phyloP scores from a whole-genome alignment of 2,329 filamentous ascomycete species.

The Cladorrhinum sp. region DNA sequence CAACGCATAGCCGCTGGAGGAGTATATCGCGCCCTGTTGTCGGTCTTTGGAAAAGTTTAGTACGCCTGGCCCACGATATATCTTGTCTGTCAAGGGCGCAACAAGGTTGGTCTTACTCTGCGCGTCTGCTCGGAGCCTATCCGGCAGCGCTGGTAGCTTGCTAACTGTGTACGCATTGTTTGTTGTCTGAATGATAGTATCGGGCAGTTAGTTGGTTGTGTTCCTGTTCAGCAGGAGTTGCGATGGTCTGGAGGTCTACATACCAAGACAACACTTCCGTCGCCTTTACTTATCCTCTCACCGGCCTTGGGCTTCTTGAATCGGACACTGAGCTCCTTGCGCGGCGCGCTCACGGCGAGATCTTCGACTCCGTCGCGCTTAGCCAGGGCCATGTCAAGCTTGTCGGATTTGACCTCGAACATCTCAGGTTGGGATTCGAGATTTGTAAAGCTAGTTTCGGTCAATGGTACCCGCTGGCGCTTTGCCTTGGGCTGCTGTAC shows the following conservation, averaged over 20 bases:
- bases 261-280: conserved; percentile 66
- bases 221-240: neutral
- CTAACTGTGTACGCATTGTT: conserved; percentile 83
- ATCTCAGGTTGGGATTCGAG: conserved; percentile 52
- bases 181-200: conserved; percentile 57
- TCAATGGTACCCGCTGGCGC: conserved; percentile 57
- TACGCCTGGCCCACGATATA: conserved; percentile 2
- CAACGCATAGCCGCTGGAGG: conserved; percentile 69
- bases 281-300: conserved; percentile 63
- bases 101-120: conserved; percentile 52
- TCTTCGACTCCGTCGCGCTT: conserved; percentile 50
- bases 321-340: conserved; percentile 56
- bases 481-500: conserved; percentile 61
- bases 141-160: conserved; percentile 78
- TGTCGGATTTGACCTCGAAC: conserved; percentile 55
- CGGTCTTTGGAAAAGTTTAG: conserved; percentile 46
- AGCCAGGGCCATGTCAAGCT: conserved; percentile 43
- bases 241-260: conserved; percentile 23
- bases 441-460: conserved; percentile 55
- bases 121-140: conserved; percentile 66
- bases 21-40: conserved; percentile 65
- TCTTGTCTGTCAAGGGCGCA: neutral
- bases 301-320: conserved; percentile 61
- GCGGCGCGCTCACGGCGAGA: conserved; percentile 22
- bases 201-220: conserved; percentile 19